Base-by-base conservation (phyloP, 306 rosid species). In the Inga laurina region DNA sequence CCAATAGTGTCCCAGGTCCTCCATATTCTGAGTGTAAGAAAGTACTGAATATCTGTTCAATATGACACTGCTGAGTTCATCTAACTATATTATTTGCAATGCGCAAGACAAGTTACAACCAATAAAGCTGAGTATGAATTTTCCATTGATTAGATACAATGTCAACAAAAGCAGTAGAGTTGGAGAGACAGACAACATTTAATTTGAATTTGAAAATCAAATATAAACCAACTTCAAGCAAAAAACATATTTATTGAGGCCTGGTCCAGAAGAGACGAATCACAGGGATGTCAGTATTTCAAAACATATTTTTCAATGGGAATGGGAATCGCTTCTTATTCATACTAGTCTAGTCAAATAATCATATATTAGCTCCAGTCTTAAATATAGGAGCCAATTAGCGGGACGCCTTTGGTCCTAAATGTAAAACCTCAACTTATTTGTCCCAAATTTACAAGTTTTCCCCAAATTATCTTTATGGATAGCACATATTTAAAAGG, bases 1-100 rank as follows among this genome's bases (percentile, higher is more conserved):
- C 98, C 86, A 93, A 64, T 64, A 96, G 93, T 15, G 97, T 96
- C 77, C 98, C 99, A 9, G 97, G 99, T 24, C 99, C 98, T 68
- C 99, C 99, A 79, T 96, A 93, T 85, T 92, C 98, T 0, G 98
- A 83, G 68, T 91, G 93, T 82, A 96, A 80, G 88, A 96, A 96
- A 37, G 88, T 87, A 69, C 86, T 85, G 79, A 93, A 90, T 74
- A 95, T 92, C 99, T 95, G 91, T 81, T n/a, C 52, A 65, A 82
- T 61, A 83, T 67, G 43, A 6, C 43, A 39, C 43, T 30, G 70
- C 49, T 73, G 21, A 82, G 80, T 72, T 43, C 67, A 56, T 21
- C 45, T 39, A 12, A 14, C 11, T 39, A 39, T 39, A 39, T 39
- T 39, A 39, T 39, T 39, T 39, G 43, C 43, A 39, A 39, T 39